Evolutionary conservation across 2,329 filamentous ascomycete species (phyloP), one percentile per base, ranked within the genome.

Genomic region (Fusarium algeriense): DNA sequence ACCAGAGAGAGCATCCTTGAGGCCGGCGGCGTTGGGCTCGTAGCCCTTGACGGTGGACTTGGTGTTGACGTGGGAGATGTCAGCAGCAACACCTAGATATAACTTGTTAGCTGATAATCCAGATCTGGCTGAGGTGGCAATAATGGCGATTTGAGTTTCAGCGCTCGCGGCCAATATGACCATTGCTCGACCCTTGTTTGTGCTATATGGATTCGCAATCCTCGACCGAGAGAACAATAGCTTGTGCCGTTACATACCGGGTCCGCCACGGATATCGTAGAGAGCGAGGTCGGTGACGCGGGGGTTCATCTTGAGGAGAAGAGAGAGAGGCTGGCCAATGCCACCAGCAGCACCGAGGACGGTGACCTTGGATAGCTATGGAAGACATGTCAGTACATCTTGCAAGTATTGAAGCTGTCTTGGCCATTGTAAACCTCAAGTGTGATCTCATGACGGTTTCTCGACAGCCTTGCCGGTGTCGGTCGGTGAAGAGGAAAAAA

Each of bases 1-100:
- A 81, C 89, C 95, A 86, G 93, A 92, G 83, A 99, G 90, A 80
- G 91, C 92, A 74, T 88, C 88, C 78, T 89, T 89, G 71, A 98
- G 92, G 79, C 93, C 93, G 66, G 88, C 86, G 71, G 92, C 86
- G 73, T 88, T 92, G 75, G 94, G 89, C 76, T 94, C 91, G 85
- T 95, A 97, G 82, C 96, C 96, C 80, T 89, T 95, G 84, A 98
- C 95, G 78, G 85, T 91, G 87, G 93, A 95, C 91, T 97, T 97
- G 86, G 95, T 98, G 92, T 98, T 98, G 90, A 99, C 94, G 89
- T 99, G 96, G 81, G 93, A 93, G 85, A 99, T 91, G 85, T 99
- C 96, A 83, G 96, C 96, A 78, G 95, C 96, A 84, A 99, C 96
- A 92, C 95, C 95, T 96, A 78, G 50, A 43, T 56, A 64, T 76